Evolutionary conservation across 1,284 basidiomycete genomes (phyloP).

Genomic region (Sporisorium reilianum): DNA sequence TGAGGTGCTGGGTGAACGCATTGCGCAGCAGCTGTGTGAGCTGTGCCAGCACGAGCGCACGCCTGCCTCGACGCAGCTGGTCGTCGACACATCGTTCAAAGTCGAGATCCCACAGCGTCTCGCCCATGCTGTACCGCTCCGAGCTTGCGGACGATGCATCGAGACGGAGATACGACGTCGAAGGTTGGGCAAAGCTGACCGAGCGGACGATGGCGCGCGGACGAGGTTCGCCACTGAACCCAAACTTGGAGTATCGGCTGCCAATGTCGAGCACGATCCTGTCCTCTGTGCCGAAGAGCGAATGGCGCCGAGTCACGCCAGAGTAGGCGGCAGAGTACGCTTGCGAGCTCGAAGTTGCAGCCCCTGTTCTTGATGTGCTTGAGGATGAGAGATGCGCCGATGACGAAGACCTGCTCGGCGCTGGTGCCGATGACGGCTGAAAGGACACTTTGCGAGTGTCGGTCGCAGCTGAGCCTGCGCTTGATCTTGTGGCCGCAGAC

Average conservation of each 20-base stretch:
- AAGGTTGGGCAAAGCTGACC: conserved; percentile 67
- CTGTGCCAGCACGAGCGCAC: conserved; percentile 46
- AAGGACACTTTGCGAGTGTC: conserved; percentile 41
- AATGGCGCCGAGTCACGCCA: conserved; percentile 45
- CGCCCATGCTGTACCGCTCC: conserved; percentile 21
- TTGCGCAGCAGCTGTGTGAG: conserved; percentile 54
- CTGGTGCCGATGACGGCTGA: conserved; percentile 15
- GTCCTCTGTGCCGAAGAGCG: conserved; percentile 59
- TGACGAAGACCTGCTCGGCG: conserved; percentile 24
- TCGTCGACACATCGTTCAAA: conserved; percentile 41
- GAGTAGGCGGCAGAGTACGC: conserved; percentile 32
- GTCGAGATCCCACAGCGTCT: conserved; percentile 63
- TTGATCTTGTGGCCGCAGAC: conserved; percentile 3
- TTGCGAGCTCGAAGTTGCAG: conserved; percentile 11
- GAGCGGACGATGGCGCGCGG: conserved; percentile 60
- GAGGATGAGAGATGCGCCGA: conserved; percentile 13
- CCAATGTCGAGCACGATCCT: conserved; percentile 64
- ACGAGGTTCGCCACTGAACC: conserved; percentile 62
- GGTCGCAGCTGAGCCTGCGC: conserved; percentile 6
- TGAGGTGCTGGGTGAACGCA: conserved; percentile 74
- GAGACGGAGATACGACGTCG: conserved; percentile 35
- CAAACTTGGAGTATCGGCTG: conserved; percentile 58
- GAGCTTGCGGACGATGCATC: background rate
- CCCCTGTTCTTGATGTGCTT: conserved; percentile 6
- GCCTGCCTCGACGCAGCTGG: conserved; percentile 41